Conservation (phyloP, 345 rosid species). For the Rhodomyrtus tomentosa region DNA sequence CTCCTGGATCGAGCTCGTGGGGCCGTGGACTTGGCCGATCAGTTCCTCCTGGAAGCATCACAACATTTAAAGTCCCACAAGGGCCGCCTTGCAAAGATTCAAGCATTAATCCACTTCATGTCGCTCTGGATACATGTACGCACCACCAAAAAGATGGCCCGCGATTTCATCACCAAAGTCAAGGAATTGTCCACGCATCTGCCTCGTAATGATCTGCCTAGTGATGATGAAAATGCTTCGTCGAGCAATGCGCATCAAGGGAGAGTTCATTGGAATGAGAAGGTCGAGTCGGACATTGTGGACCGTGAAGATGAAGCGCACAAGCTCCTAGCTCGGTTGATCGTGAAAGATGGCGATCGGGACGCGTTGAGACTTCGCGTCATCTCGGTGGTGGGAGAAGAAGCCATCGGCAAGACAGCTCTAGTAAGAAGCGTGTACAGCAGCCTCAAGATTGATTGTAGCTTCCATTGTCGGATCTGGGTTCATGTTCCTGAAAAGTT, state of each 20-base stretch:
- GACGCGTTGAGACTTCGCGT: not conserved
- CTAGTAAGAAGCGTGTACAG: slow-evolving; percentile 8
- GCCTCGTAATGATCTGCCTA: fast-evolving
- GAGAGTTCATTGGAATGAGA: not conserved
- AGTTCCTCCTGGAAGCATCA: not conserved
- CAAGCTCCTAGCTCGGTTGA: not conserved
- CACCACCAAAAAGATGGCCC: not conserved
- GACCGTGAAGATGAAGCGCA: not conserved
- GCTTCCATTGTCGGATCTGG: not conserved
- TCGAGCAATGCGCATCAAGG: not conserved
- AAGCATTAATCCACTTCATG: not conserved
- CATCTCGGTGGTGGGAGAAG: slow-evolving; percentile 12
- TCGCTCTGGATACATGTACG: not conserved
- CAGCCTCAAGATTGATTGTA: slow-evolving; percentile 2
- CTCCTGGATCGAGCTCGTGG: not conserved
- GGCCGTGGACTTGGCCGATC: fast-evolving
- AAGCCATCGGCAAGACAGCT: slow-evolving; percentile 25
- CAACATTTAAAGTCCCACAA: not conserved
- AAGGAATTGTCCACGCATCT: not conserved
- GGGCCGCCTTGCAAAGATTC: not conserved
- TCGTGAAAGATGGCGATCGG: not conserved
- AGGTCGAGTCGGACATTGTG: not conserved
- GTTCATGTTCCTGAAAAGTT: not conserved
- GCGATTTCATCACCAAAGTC: not conserved
- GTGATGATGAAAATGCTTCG: not conserved